These are phyloP conservation scores for Xerocomus brunneocitrinus DNA, from an alignment of 768 basidiomycete genomes.

Conservation along the genomic window DNA sequence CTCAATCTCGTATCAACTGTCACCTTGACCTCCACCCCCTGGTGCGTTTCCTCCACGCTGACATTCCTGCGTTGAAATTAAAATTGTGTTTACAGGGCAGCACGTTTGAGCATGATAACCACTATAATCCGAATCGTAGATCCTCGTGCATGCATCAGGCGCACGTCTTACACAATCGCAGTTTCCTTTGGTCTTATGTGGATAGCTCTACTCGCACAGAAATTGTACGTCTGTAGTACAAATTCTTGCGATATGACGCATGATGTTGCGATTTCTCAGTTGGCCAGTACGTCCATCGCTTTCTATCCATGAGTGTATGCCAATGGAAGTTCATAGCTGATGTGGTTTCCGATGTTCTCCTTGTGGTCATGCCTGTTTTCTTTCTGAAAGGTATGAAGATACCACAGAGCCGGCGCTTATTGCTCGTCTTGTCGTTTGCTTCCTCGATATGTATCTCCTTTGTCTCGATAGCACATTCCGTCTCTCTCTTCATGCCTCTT, in stretches of 20 bases:
- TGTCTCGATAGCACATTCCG: conserved; percentile 9
- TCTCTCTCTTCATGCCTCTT: conserved; percentile 7
- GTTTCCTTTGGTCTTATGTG: conserved; percentile 15
- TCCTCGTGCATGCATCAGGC: not conserved
- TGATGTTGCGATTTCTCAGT: conserved; percentile 8
- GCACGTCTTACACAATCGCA: not conserved
- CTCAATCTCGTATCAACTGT: conserved; percentile 4
- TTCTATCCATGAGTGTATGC: not conserved
- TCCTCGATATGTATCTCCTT: conserved; percentile 20
- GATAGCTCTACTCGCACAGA: conserved; percentile 1
- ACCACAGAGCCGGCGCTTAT: conserved; percentile 7
- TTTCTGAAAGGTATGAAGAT: conserved; percentile 15
- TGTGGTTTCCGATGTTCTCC: conserved; percentile 12
- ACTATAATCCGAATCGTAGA: conserved; percentile 7
- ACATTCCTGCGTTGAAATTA: not conserved
- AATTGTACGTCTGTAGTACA: conserved; percentile 2
- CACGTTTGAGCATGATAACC: conserved; percentile 17
- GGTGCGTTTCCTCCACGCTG: not conserved
- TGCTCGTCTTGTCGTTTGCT: conserved; percentile 19
- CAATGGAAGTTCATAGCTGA: conserved; percentile 13
- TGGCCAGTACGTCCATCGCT: conserved; percentile 10
- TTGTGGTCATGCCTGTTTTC: conserved; percentile 13
- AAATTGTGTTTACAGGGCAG: conserved; percentile 2
- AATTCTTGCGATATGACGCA: not conserved
- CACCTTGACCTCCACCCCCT: conserved; percentile 6